Evolutionary conservation across 805 yeast genomes (phyloP).

Genomic region (Pichia gijzeniarum): DNA sequence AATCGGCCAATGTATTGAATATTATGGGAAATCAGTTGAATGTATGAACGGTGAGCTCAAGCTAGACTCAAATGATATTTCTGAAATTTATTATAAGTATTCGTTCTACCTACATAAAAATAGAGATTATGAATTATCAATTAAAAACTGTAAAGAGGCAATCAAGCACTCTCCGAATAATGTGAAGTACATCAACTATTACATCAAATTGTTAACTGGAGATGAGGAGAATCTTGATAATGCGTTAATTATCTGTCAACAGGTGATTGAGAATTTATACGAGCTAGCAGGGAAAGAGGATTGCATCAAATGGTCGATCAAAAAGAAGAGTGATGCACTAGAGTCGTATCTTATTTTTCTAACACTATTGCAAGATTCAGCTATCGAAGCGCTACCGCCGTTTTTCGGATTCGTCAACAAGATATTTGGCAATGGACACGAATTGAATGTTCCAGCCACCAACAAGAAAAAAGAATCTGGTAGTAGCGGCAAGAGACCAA

Average conservation of each 20-base stretch:
- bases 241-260: constrained; percentile 41
- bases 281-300: constrained; percentile 32
- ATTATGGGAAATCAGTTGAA: constrained; percentile 14
- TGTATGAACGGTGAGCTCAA: neutral
- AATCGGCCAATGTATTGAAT: constrained; percentile 1
- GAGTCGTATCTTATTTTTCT: constrained; percentile 73
- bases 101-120: constrained; percentile 42
- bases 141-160: constrained; percentile 39
- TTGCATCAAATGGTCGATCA: constrained; percentile 14
- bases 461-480: neutral
- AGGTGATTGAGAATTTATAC: constrained; percentile 40
- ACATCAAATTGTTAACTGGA: constrained; percentile 57
- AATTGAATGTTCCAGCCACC: neutral
- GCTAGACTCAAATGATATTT: neutral
- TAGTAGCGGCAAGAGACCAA: constrained; percentile 1
- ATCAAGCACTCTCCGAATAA: constrained; percentile 48
- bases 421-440: constrained; percentile 16
- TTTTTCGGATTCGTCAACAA: constrained; percentile 53
- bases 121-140: constrained; percentile 37
- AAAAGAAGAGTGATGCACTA: constrained; percentile 43
- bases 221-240: constrained; percentile 40
- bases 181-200: constrained; percentile 59
- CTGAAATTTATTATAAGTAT: constrained; percentile 36
- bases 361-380: constrained; percentile 55
- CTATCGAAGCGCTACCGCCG: constrained; percentile 43